Conservation (phyloP, 23 red algal genomes). For the Gracilaria vermiculophylla region DNA sequence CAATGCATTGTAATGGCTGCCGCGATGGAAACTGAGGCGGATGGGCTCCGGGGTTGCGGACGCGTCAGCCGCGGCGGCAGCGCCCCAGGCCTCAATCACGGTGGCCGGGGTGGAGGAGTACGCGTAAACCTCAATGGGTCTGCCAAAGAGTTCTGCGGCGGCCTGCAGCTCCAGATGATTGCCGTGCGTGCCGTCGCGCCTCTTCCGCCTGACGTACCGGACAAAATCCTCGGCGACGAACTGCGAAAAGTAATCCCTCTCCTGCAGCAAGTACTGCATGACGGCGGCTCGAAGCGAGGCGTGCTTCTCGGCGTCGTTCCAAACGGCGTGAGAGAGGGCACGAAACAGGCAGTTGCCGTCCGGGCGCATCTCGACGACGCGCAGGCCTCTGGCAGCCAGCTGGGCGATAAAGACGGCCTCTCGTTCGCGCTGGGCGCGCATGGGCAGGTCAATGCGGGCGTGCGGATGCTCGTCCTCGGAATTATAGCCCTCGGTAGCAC, state of each 20-base stretch:
- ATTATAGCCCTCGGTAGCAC: conserved; percentile 39
- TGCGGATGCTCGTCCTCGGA: conserved; percentile 54
- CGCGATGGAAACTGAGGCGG: conserved; percentile 52
- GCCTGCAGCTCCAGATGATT: conserved; percentile 77
- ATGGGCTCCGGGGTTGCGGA: conserved; percentile 10
- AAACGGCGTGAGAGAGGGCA: conserved; percentile 67
- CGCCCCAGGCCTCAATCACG: conserved; percentile 56
- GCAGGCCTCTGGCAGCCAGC: conserved; percentile 33
- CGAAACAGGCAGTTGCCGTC: conserved; percentile 87
- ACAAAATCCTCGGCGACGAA: conserved; percentile 81
- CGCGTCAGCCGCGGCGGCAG: not conserved
- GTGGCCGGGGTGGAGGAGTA: conserved; percentile 41
- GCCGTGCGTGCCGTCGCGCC: conserved; percentile 57
- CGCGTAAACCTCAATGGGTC: conserved; percentile 62
- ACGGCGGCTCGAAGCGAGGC: conserved; percentile 25
- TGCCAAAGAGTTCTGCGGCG: conserved; percentile 53
- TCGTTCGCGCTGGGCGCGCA: conserved; percentile 29
- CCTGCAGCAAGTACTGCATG: conserved; percentile 66
- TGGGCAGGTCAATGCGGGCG: not conserved
- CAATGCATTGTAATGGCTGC: conserved; percentile 66
- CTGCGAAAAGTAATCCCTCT: conserved; percentile 66
- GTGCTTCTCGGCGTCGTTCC: conserved; percentile 58
- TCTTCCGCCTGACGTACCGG: conserved; percentile 62
- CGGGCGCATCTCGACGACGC: conserved; percentile 71
- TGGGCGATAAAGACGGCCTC: conserved; percentile 24